A percentile compares a stretch with the other conserved stretches of the same genome.
Conservation (phyloP, 2,329 filamentous ascomycete species). For the Mycosphaerella arachidis region DNA sequence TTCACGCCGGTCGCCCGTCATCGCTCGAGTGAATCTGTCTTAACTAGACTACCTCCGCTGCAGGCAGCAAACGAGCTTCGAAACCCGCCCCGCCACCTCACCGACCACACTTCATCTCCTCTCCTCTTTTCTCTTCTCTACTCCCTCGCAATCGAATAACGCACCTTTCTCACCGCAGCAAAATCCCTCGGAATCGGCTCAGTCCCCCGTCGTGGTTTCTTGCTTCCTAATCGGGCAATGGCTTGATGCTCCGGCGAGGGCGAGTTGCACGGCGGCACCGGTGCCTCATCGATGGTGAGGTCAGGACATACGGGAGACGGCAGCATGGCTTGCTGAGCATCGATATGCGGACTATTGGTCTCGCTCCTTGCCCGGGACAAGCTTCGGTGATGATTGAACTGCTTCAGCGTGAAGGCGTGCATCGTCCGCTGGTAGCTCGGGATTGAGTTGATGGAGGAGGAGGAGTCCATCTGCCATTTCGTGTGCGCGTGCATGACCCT, state of each 20-base stretch:
- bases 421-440: slow-evolving; percentile 24
- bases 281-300: slow-evolving; percentile 19
- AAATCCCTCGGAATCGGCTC: slow-evolving; percentile 18
- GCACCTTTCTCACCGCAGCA: slow-evolving; percentile 1
- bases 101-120: not conserved
- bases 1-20: no score
- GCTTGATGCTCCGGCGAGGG: slow-evolving; percentile 9
- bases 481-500: slow-evolving; percentile 24
- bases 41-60: no score
- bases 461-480: slow-evolving; percentile 15
- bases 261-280: slow-evolving; percentile 19
- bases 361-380: slow-evolving; percentile 8
- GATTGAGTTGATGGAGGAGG: slow-evolving; percentile 8
- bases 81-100: not conserved
- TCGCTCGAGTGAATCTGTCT: no score
- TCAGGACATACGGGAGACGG: slow-evolving; percentile 10
- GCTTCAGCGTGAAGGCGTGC: slow-evolving; percentile 26
- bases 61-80: not conserved
- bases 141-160: not conserved
- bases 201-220: slow-evolving; percentile 16
- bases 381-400: slow-evolving; percentile 18
- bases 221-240: not conserved
- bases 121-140: not conserved
- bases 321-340: slow-evolving; percentile 5
- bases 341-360: slow-evolving; percentile 11